Evolutionary conservation across 495 filamentous ascomycete species (phyloP).

Genomic region (Bacidia rubella): DNA sequence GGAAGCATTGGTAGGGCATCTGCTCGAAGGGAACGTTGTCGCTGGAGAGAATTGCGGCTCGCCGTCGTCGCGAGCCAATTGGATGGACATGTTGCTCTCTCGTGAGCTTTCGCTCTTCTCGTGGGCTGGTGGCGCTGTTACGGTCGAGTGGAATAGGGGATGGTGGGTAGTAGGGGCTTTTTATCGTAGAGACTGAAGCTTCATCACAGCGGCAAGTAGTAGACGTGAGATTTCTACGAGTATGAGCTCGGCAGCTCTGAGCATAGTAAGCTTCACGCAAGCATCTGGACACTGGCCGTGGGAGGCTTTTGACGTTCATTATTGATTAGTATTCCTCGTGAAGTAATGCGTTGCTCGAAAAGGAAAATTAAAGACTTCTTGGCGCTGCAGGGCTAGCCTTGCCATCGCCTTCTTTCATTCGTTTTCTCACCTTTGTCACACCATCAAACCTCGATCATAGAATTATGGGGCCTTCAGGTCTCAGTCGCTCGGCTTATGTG

Average conservation of each 20-base stretch:
- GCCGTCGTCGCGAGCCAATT: conserved; percentile 70
- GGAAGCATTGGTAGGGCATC: conserved; percentile 91
- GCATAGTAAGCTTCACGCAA: background rate
- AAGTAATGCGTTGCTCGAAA: no score
- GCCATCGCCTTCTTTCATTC: no score
- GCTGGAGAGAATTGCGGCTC: conserved; percentile 56
- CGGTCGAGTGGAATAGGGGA: conserved; percentile 25
- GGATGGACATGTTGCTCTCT: conserved; percentile 41
- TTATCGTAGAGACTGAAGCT: conserved; percentile 2
- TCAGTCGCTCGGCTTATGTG: background rate
- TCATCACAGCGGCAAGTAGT: conserved; percentile 6
- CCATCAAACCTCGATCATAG: no score
- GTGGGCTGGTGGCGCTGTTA: conserved; percentile 36
- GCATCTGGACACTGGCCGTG: background rate
- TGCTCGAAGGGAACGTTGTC: conserved; percentile 77
- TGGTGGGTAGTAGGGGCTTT: conserved; percentile 1
- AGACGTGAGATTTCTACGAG: background rate
- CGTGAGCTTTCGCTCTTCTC: conserved; percentile 46
- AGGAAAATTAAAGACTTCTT: background rate
- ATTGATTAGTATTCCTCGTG: background rate
- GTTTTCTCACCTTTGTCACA: no score
- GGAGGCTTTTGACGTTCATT: background rate
- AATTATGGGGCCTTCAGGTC: background rate
- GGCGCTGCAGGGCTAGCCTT: no score
- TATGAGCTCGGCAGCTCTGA: background rate